Percentiles rank a stretch among this genome's conserved stretches.
phyloP scores from a whole-genome alignment of 331 rosid genomes.

The Malus hybrid region DNA sequence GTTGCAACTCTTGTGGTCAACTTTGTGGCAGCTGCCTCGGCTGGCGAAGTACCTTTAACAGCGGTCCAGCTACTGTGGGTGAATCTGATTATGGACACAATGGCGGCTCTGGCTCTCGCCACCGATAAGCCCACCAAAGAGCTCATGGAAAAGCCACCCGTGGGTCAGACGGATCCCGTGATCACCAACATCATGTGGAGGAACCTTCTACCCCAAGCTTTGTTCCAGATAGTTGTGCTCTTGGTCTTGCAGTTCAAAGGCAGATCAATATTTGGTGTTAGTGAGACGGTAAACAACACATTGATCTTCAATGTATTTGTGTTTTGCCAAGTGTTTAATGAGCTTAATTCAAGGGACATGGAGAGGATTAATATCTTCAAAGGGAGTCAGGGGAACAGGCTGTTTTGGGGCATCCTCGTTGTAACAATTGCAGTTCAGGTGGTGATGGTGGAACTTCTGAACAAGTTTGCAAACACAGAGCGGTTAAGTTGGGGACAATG shows the following conservation, averaged over 20 bases:
- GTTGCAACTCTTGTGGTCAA: conserved; percentile 26
- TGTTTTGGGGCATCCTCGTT: neutral
- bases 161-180: conserved; percentile 7
- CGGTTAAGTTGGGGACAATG: conserved; percentile 23
- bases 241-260: conserved; percentile 39
- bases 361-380: conserved; percentile 27
- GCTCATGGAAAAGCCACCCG: conserved; percentile 13
- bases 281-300: conserved; percentile 7
- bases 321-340: conserved; percentile 23
- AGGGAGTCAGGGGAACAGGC: conserved; percentile 15
- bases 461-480: conserved; percentile 22
- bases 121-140: conserved; percentile 24
- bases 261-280: conserved; percentile 31
- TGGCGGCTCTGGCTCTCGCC: conserved; percentile 34
- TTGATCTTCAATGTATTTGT: conserved; percentile 26
- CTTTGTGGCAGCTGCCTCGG: conserved; percentile 18
- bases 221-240: conserved; percentile 39
- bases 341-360: conserved; percentile 25
- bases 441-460: conserved; percentile 26
- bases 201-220: conserved; percentile 43
- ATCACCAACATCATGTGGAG: conserved; percentile 29
- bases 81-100: conserved; percentile 29
- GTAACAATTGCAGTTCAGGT: neutral
- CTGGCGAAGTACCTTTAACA: conserved; percentile 22
- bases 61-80: conserved; percentile 27